Base-by-base conservation (phyloP, 1,284 basidiomycete genomes). In the Sporisorium scitamineum region DNA sequence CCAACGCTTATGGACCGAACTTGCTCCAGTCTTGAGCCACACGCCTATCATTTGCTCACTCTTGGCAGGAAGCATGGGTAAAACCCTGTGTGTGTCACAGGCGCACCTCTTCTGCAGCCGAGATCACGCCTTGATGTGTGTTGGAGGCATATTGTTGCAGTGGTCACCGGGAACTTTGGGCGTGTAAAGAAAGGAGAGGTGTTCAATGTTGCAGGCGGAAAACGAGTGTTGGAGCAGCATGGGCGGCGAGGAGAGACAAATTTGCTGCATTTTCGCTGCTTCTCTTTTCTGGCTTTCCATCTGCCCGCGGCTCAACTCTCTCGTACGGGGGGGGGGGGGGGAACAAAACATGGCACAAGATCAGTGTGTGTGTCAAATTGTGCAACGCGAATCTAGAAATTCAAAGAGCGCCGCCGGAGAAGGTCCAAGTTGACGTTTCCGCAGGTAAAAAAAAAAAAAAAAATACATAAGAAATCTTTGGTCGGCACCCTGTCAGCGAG, bases 401-500 rank as follows among this genome's bases (percentile, higher is more conserved):
- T 61, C 48, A 57, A 39, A 45, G 20, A 48, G 42, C 58, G 54
- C 65, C 54, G 65, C 37, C 54, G 65, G 59, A 57, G 29, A 20
- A 14, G 6, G 31, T 34, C 20, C 16, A 22, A 2, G n/a, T 47
- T 27, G 34, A 22, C 48, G 20, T 34, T 54, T 52, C 58, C 64
- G 53, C 55, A 56, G 61, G 48, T 50, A 50, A 16, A 13, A 0
- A 18, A n/a, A 9, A 7, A n/a, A n/a, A n/a, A n/a, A n/a, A n/a
- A n/a, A n/a, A n/a, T n/a, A n/a, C n/a, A n/a, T n/a, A n/a, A n/a
- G n/a, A n/a, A n/a, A n/a, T n/a, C n/a, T n/a, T n/a, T n/a, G n/a
- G n/a, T n/a, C n/a, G n/a, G n/a, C n/a, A n/a, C n/a, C n/a, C 16
- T 48, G 48, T 50, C 48, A 50, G n/a, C 29, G 27, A 31, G 20